These are phyloP conservation scores for Coniochaeta hoffmannii DNA, from an alignment of 2,329 filamentous ascomycete species.

Conservation along the genomic window DNA sequence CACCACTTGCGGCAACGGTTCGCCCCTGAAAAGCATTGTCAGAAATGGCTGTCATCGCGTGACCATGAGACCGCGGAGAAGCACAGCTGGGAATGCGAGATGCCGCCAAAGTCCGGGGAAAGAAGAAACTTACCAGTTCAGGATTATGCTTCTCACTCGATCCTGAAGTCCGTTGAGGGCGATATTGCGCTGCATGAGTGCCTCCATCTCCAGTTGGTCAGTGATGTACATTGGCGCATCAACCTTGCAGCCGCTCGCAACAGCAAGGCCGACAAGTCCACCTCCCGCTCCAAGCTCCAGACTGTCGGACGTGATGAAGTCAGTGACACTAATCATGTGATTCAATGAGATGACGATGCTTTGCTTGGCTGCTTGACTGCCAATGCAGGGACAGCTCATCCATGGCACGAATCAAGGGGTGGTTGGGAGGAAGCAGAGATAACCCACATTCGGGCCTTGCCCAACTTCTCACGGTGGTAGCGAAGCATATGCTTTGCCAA, in stretches of 20 bases:
- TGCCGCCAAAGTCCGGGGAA: background rate
- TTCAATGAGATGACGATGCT: background rate
- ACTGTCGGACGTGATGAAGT: constrained; percentile 36
- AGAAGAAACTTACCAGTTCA: constrained; percentile 66
- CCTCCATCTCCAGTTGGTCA: constrained; percentile 79
- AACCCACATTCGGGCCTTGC: constrained; percentile 65
- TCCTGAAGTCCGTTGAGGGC: constrained; percentile 64
- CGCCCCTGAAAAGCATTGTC: constrained; percentile 39
- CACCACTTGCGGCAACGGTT: constrained; percentile 47
- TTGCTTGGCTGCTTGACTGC: background rate
- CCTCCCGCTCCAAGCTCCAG: constrained; percentile 89
- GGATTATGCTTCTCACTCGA: constrained; percentile 57
- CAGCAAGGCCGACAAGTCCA: constrained; percentile 69
- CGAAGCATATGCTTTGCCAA: constrained; percentile 80
- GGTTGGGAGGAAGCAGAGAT: background rate
- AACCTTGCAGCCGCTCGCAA: constrained; percentile 49
- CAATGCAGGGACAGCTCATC: constrained; percentile 2
- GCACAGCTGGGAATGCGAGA: background rate
- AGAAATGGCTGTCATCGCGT: background rate
- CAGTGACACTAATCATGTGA: background rate
- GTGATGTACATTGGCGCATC: constrained; percentile 65
- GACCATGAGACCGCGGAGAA: background rate
- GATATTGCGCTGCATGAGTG: constrained; percentile 82
- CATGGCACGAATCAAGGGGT: background rate
- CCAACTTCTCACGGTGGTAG: constrained; percentile 57